phyloP scores from a whole-genome alignment of 176 grass and related monocot genomes.

The Aegilops sharonensis region DNA sequence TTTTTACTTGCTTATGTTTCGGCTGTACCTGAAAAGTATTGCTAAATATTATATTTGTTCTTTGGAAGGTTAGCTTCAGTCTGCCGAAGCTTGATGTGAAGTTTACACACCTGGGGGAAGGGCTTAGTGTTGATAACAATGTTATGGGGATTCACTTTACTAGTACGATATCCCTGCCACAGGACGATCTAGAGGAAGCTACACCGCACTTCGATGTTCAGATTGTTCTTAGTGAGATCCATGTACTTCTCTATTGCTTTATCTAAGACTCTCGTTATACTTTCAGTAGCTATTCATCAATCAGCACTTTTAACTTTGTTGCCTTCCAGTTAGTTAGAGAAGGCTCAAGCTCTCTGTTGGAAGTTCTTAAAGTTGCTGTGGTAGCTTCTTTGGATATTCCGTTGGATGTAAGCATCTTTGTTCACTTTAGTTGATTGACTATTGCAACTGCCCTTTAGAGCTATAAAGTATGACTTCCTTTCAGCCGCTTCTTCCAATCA shows the following conservation, averaged over 20 bases:
- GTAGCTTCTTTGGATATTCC: constrained; percentile 77
- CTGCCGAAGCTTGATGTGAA: constrained; percentile 98
- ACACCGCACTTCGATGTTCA: constrained; percentile 91
- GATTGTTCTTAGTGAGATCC: constrained; percentile 92
- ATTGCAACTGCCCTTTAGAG: constrained; percentile 25
- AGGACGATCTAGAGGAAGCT: constrained; percentile 71
- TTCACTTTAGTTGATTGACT: constrained; percentile 23
- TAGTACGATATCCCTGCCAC: constrained; percentile 63
- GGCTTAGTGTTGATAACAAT: constrained; percentile 81
- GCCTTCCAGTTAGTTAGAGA: constrained; percentile 83
- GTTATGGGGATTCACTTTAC: constrained; percentile 83
- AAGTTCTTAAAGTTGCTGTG: constrained; percentile 92
- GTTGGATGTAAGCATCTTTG: constrained; percentile 66
- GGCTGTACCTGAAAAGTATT: constrained; percentile 25
- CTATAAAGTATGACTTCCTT: constrained; percentile 37
- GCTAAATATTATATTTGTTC: constrained; percentile 76
- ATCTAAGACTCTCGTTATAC: constrained; percentile 15
- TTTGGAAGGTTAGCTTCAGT: constrained; percentile 99
- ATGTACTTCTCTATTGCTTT: constrained; percentile 60
- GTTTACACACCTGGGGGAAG: constrained; percentile 80
- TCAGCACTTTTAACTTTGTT: constrained; percentile 30
- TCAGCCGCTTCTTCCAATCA: constrained; percentile 80
- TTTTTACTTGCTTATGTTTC: constrained; percentile 9
- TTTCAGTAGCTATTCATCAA: constrained; percentile 23
- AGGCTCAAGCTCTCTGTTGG: constrained; percentile 72